Evolutionary conservation across 1,284 basidiomycete genomes (phyloP).

Genomic region (Cutaneotrichosporon mucoides): DNA sequence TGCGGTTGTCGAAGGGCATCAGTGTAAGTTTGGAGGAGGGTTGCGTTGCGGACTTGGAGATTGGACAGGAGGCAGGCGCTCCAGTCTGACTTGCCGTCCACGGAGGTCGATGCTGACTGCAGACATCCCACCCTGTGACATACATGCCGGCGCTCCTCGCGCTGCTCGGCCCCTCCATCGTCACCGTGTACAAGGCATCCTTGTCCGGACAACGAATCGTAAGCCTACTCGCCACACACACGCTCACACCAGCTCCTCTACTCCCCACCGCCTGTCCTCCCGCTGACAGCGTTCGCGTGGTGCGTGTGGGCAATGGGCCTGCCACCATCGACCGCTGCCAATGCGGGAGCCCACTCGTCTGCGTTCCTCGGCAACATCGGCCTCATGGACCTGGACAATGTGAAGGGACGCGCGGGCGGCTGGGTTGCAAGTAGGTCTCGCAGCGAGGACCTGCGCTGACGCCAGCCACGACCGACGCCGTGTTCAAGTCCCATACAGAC

Average conservation of each 20-base stretch:
- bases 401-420: conserved; percentile 32
- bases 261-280: conserved; percentile 37
- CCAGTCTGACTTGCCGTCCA: too few species aligned
- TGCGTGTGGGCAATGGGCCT: conserved; percentile 40
- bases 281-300: conserved; percentile 40
- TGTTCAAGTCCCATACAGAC: conserved; percentile 36
- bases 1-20: conserved; percentile 3
- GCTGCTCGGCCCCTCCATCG: conserved; percentile 36
- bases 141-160: conserved; percentile 36
- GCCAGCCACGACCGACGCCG: conserved; percentile 41
- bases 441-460: too few species aligned
- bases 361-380: conserved; percentile 41
- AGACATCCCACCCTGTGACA: conserved; percentile 33
- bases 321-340: conserved; percentile 21
- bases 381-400: conserved; percentile 35
- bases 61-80: too few species aligned
- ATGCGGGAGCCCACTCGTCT: conserved; percentile 15
- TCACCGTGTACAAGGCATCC: conserved; percentile 39
- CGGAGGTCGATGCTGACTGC: neutral
- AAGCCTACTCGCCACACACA: conserved; percentile 6
- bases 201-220: conserved; percentile 40
- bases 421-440: conserved; percentile 42
- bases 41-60: too few species aligned
- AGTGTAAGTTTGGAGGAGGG: conserved; percentile 4
- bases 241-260: conserved; percentile 33